Base-by-base conservation (phyloP, 495 filamentous ascomycete species). In the Diplogelasinospora grovesii region DNA sequence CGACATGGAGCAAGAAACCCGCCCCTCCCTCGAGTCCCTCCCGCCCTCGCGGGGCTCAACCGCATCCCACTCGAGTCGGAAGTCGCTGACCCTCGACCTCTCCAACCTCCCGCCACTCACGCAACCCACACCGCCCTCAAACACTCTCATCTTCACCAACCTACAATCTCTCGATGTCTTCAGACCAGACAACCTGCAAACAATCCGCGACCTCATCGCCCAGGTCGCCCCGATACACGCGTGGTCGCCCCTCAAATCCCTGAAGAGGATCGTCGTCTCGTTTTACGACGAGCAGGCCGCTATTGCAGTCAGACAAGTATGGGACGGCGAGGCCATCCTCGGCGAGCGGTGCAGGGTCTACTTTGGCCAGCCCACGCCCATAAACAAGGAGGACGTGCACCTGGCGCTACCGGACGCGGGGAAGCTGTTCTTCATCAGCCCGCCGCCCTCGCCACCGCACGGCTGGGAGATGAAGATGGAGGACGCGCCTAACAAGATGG, bases 381-480 rank as follows among this genome's bases (percentile, higher is more conserved):
- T 68, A 24, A 41, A 23, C 39, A 41, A 36, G 20, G 33, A 48
- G 27, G 53, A 62, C 37, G 36, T 77, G 40, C 83, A 90, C 45
- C 75, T 98, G 5, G 72, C 82, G 25, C 80, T 88, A 1, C 92
- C 92, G 10, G 85, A 94, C 47, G 68, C 80, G 29, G 79, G 85
- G 50, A 96, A 95, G 68, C 74, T 95, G 24, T 95, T 96, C 75
- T 97, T 98, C 68, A 96, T 98, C 68, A 86, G 79, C 41, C 92
- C 92, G 23, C 92, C 92, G 8, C 93, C 92, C 1, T 80, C 73
- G 43, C 92, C 92, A 35, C 92, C 92, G 2, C 83, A 87, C 56
- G 92, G 89, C 25, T 98, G 92, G 92, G 84, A 90, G 63, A 75
- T 89, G 68, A 78, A 78, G 52, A 69, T 86, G 33, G 92, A 98